Evolutionary conservation across 75 land plant genomes (phyloP).

Genomic region (Cunninghamia lanceolata): DNA sequence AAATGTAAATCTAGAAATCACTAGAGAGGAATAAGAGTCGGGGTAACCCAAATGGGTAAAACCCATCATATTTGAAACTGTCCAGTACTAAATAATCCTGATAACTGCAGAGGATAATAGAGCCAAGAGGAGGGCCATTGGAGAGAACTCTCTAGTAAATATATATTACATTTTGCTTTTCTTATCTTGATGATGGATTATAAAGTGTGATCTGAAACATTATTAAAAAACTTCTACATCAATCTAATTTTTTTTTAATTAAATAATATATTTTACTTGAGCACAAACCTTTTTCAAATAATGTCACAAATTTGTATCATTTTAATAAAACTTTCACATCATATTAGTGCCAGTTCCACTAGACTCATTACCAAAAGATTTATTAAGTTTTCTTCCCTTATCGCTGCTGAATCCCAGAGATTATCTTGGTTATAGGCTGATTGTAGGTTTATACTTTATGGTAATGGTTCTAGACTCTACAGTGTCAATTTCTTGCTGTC

Average conservation of each 20-base stretch:
- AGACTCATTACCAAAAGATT: background rate
- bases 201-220: no score
- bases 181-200: no score
- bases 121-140: background rate
- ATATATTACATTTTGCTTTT: no score
- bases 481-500: background rate
- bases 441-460: background rate
- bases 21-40: background rate
- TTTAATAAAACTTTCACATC: background rate
- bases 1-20: background rate
- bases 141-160: background rate
- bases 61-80: background rate
- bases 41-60: background rate
- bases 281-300: background rate
- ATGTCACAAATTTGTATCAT: background rate
- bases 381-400: background rate
- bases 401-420: background rate
- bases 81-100: background rate
- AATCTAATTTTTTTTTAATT: no score
- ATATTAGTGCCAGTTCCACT: background rate
- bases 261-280: background rate
- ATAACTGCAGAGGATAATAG: background rate
- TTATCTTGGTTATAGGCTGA: background rate
- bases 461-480: background rate
- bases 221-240: no score